phyloP scores from a whole-genome alignment of 148 eudicot species.

The Vaccinium vitisidaea region DNA sequence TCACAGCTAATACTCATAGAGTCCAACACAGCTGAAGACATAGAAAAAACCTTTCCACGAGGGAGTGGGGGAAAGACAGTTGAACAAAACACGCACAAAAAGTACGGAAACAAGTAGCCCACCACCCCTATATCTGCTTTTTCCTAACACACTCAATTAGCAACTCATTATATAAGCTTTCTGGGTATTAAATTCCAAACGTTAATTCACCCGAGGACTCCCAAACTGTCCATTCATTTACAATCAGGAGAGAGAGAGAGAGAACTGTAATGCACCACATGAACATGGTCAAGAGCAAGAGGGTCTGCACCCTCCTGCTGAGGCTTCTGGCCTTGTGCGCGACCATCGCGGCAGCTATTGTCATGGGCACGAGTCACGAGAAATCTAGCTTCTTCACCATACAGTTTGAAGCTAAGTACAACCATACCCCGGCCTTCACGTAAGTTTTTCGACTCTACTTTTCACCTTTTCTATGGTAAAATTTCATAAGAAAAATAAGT shows the following conservation, averaged over 20 bases:
- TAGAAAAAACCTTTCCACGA: not conserved
- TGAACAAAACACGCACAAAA: not conserved
- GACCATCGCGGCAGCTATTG: conserved; percentile 13
- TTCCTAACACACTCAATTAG: not conserved
- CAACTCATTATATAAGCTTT: not conserved
- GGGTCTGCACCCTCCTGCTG: conserved; percentile 14
- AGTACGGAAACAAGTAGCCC: not conserved
- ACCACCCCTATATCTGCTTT: conserved; percentile 18
- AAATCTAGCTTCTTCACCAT: not conserved
- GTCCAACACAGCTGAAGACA: not conserved
- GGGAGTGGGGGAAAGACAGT: not conserved
- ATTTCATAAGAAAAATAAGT: not conserved
- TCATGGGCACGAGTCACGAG: conserved; percentile 26
- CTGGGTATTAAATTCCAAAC: not conserved
- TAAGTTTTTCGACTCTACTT: not conserved
- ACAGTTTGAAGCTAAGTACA: conserved; percentile 21
- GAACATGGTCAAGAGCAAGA: conserved; percentile 16
- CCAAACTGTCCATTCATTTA: not conserved
- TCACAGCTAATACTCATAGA: not conserved
- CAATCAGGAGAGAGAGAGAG: not conserved
- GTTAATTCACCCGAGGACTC: not conserved
- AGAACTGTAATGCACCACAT: not conserved
- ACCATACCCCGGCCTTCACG: conserved; percentile 25
- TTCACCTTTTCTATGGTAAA: not conserved
- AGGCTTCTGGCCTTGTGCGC: conserved; percentile 14